A percentile compares a stretch with the other conserved stretches of the same genome.
Conservation (phyloP, 1,139 yeast genomes). For the Candida labiduridarum region DNA sequence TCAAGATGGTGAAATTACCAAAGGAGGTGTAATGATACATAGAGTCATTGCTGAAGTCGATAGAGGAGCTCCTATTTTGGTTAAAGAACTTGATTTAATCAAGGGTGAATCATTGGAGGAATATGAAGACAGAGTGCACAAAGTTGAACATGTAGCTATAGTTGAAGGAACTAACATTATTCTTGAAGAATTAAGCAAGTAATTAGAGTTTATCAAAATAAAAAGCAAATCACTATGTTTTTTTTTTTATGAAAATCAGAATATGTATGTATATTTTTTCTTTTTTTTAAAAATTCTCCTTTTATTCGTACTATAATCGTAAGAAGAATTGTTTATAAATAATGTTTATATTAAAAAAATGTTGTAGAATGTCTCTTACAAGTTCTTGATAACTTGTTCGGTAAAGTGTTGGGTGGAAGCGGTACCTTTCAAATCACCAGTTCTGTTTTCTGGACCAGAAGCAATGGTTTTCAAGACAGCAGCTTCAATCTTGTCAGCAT, state of each 20-base stretch:
- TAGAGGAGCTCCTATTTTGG: constrained; percentile 85
- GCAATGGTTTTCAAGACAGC: constrained; percentile 95
- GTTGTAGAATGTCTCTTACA: constrained; percentile 25
- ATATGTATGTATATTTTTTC: constrained; percentile 5
- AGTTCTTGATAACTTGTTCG: constrained; percentile 57
- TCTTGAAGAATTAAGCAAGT: constrained; percentile 37
- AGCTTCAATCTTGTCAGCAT: constrained; percentile 81
- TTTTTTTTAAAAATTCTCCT: neutral
- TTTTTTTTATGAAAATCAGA: neutral
- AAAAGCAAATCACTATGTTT: too few relatives aligned
- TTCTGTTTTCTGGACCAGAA: constrained; percentile 88
- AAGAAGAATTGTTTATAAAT: neutral
- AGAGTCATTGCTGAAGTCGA: constrained; percentile 94
- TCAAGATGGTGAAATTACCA: constrained; percentile 69
- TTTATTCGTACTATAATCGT: neutral
- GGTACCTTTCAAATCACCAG: constrained; percentile 94
- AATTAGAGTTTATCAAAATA: neutral
- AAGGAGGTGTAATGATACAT: constrained; percentile 98
- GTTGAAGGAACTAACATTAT: constrained; percentile 84
- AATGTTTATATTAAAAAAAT: neutral
- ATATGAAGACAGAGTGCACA: constrained; percentile 85
- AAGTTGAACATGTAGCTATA: constrained; percentile 82
- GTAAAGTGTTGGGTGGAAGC: constrained; percentile 90
- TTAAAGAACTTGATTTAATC: constrained; percentile 69
- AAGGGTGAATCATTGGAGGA: constrained; percentile 76